Base-by-base conservation (phyloP, 768 basidiomycete species). In the Tricholoma terreum region DNA sequence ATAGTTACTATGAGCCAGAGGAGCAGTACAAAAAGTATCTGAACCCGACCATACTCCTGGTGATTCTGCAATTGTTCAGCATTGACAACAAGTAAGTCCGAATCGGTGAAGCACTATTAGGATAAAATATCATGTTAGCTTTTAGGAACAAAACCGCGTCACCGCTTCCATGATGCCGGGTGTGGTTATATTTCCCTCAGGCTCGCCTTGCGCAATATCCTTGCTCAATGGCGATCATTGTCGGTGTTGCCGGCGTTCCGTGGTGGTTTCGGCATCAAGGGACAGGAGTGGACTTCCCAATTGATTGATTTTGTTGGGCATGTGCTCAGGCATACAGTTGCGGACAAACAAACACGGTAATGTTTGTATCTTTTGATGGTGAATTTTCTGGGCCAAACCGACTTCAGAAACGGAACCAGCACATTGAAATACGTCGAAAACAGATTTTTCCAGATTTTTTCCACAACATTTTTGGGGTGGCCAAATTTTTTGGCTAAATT, bases 111-210 rank as follows among this genome's bases (percentile, higher is more conserved):
- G 10, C 11, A 35, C 4, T 22, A 24, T 0, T 10, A 5, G 27
- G 12, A 79, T 50, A 75, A 77, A 43, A n/a, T n/a, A 61, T 74
- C 43, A 56, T 33, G 31, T 33, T 4, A 21, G 12, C 31, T 17
- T 33, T 11, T 50, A 73, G 74, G 48, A 59, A 69, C 11, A 79
- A 81, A 64, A 79, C 77, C 22, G 64, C 68, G 72, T 50, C 61
- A 64, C 45, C 69, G 71, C 9, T 63, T 79, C 21, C 71, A 75
- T 50, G 30, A 64, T 14, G 69, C 59, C 1, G 68, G 65, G 0
- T 77, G 70, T 49, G 56, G 61, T 14, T 77, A 74, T 1, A 48
- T n/a, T n/a, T n/a, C n/a, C n/a, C n/a, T n/a, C n/a, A n/a, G n/a
- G n/a, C n/a, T 73, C 34, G 68, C 58, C 12, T 49, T 55, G 22